phyloP scores from a whole-genome alignment of 148 eudicot species.

The Rhododendron molle region DNA sequence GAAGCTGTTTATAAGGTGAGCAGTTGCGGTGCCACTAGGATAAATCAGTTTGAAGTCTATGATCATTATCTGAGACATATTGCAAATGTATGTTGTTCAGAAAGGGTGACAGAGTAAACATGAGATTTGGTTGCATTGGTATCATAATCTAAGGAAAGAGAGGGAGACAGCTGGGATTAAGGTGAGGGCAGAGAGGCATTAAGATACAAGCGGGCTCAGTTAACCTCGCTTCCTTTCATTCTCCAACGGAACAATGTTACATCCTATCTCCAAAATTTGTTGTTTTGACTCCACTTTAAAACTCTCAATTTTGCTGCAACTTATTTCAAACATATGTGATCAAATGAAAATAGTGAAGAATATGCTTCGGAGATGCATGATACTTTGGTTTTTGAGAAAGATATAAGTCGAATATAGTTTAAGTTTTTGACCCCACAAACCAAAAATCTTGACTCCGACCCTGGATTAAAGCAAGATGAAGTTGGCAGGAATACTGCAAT shows the following conservation, averaged over 20 bases:
- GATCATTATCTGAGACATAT: slow-evolving; percentile 69
- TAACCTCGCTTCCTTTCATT: background rate
- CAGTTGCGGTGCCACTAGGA: slow-evolving; percentile 95
- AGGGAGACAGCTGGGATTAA: background rate
- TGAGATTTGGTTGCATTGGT: background rate
- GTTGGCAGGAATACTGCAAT: background rate
- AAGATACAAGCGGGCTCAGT: background rate
- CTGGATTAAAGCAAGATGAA: background rate
- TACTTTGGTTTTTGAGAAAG: background rate
- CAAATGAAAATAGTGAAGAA: background rate
- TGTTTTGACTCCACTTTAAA: background rate
- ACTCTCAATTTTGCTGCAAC: background rate
- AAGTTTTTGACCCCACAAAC: background rate
- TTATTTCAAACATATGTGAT: background rate
- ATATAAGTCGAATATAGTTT: background rate
- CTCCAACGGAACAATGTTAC: background rate
- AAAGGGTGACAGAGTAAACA: background rate
- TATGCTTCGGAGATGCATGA: background rate
- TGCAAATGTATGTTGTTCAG: background rate
- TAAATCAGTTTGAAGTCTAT: slow-evolving; percentile 77
- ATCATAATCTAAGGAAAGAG: background rate
- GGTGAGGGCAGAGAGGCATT: background rate
- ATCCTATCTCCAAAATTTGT: background rate
- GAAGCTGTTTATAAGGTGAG: slow-evolving; percentile 89
- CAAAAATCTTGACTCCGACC: background rate